A percentile compares a stretch with the other conserved stretches of the same genome.
Evolutionary conservation across 345 rosid genomes (phyloP).

Genomic region (Durio zibethinus): DNA sequence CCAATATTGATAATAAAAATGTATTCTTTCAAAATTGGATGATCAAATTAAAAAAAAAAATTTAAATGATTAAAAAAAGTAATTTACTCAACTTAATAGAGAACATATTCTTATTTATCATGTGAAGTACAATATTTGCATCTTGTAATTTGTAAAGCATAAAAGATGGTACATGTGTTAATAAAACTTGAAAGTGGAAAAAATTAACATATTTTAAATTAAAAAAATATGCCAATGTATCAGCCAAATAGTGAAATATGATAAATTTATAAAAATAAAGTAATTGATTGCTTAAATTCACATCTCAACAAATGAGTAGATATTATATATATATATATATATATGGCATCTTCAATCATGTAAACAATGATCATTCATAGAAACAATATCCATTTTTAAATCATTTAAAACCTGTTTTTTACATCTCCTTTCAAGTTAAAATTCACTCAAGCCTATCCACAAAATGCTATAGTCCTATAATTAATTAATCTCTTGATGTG

Average conservation of each 20-base stretch:
- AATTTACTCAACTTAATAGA: background rate
- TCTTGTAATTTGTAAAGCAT: background rate
- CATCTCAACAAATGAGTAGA: conserved; percentile 4
- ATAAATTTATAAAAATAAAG: background rate
- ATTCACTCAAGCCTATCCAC: background rate
- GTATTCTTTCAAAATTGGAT: background rate
- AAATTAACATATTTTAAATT: background rate
- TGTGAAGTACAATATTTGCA: background rate
- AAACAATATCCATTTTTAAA: background rate
- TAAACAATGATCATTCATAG: too few relatives aligned
- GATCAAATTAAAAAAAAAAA: background rate
- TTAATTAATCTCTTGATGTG: background rate
- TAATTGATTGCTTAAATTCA: background rate
- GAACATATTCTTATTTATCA: background rate
- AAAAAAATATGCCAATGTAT: background rate
- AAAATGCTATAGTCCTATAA: background rate
- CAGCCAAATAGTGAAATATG: background rate
- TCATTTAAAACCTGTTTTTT: background rate
- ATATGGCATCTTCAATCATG: too few relatives aligned
- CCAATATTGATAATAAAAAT: too few relatives aligned
- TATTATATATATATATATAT: background rate
- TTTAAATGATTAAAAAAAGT: background rate
- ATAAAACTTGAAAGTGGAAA: background rate
- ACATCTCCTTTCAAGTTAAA: background rate
- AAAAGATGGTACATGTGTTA: too few relatives aligned